Conservation (phyloP, 2,329 filamentous ascomycete genomes). For the Fusarium sp. region DNA sequence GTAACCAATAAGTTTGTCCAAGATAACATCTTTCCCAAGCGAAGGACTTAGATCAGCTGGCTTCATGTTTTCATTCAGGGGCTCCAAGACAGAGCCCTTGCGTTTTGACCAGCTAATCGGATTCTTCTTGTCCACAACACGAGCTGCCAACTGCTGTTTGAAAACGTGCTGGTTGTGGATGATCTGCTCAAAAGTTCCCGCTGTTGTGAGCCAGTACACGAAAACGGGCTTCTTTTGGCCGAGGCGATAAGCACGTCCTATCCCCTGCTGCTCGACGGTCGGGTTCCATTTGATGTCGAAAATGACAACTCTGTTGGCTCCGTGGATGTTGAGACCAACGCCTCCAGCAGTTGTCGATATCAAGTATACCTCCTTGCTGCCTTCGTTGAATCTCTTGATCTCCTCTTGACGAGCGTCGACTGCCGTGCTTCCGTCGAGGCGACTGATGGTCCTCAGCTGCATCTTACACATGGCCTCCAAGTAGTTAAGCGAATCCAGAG, state of each 20-base stretch:
- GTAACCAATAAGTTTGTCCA: conserved; percentile 62
- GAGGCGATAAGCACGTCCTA: conserved; percentile 87
- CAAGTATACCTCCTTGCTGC: conserved; percentile 72
- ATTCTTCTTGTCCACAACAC: conserved; percentile 87
- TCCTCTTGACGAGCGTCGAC: conserved; percentile 69
- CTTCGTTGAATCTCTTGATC: conserved; percentile 77
- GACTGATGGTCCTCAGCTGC: conserved; percentile 61
- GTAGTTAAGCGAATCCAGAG: conserved; percentile 76
- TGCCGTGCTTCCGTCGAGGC: conserved; percentile 76
- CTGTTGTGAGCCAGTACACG: conserved; percentile 84
- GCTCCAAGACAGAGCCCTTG: conserved; percentile 67
- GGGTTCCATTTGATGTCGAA: conserved; percentile 89
- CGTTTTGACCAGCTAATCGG: conserved; percentile 74
- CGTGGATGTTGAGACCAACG: conserved; percentile 83
- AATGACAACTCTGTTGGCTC: conserved; percentile 87
- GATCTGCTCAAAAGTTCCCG: conserved; percentile 82
- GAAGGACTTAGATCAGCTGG: conserved; percentile 65
- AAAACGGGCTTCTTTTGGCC: conserved; percentile 84
- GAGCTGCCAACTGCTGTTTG: conserved; percentile 82
- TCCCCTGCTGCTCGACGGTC: conserved; percentile 84
- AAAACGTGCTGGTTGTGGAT: conserved; percentile 82
- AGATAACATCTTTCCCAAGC: conserved; percentile 71
- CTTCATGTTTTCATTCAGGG: conserved; percentile 63
- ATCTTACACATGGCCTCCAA: conserved; percentile 68
- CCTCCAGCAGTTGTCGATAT: conserved; percentile 89